Evolutionary conservation across 176 grass and related monocot species (phyloP), one percentile per base, ranked within the genome.

Genomic region (Eleusine coracana): DNA sequence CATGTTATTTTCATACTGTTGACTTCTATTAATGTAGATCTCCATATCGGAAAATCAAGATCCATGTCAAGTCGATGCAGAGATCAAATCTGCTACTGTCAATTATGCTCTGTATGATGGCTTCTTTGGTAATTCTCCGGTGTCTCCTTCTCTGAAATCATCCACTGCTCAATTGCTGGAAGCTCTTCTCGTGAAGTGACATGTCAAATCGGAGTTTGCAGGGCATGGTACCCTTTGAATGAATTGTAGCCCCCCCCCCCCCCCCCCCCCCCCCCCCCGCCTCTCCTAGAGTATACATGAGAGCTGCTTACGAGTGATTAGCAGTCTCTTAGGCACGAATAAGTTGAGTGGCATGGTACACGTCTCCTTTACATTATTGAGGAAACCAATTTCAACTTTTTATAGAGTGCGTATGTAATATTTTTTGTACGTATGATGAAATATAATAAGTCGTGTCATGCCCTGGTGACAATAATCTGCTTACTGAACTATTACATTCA

Each of bases 61-160:
- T 68, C 83, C 95, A 82, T 75, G 44, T 13, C 88, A 88, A 74
- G 78, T 92, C 36, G 95, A 94, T 84, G 86, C 88, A 16, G 88
- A 89, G 70, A 92, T 97, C 40, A 80, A 81, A 64, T 97, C 95
- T 27, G 55, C 64, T 45, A 92, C 91, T 65, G 90, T 97, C 70
- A 94, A 83, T 38, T 83, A 80, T 74, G 92, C 95, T 69, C 70
- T 94, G 54, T 94, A 89, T 46, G 88, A 97, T 89, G 95, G 92
- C 17, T 97, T 97, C 85, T 94, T 97, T 13, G 84, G 95, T 67
- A 46, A 80, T 75, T 89, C 86, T 70, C 88, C 95, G 11, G 86
- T 97, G 88, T 92, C 90, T 18, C 92, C 95, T 27, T 89, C 90
- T 74, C 69, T 97, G 44, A 92, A 86, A 84, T 69, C 88, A 12